phyloP scores from a whole-genome alignment of 345 rosid genomes.

The Adansonia digitata region DNA sequence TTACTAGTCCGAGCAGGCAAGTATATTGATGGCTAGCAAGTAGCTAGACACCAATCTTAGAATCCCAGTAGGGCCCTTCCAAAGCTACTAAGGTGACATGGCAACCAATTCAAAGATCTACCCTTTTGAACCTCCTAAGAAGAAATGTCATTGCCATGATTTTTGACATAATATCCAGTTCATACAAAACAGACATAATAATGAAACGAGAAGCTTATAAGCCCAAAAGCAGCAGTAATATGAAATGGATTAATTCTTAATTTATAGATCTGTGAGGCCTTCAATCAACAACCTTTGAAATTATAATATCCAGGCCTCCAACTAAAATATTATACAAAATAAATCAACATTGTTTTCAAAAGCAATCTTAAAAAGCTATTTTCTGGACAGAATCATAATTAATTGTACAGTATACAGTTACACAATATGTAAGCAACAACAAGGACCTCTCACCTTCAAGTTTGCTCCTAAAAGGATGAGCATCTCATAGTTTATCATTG shows the following conservation, averaged over 20 bases:
- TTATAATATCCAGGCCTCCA: background rate
- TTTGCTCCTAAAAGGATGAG: no score
- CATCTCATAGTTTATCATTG: no score
- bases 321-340: background rate
- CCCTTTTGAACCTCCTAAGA: background rate
- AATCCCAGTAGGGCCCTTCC: background rate
- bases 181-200: background rate
- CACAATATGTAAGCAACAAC: no score
- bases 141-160: background rate
- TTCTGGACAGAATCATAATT: background rate
- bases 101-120: background rate
- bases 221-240: background rate
- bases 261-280: background rate
- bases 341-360: background rate
- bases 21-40: background rate
- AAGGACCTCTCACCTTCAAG: no score
- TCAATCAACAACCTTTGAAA: background rate
- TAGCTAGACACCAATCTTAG: background rate
- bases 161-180: background rate
- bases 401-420: background rate
- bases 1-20: background rate
- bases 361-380: background rate
- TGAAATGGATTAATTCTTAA: slow-evolving; percentile 4
- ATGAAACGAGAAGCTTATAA: background rate
- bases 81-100: background rate